Percentiles rank a stretch among this genome's conserved stretches.
phyloP scores from a whole-genome alignment of 139 green algal species.

The Coelastrella sp. region DNA sequence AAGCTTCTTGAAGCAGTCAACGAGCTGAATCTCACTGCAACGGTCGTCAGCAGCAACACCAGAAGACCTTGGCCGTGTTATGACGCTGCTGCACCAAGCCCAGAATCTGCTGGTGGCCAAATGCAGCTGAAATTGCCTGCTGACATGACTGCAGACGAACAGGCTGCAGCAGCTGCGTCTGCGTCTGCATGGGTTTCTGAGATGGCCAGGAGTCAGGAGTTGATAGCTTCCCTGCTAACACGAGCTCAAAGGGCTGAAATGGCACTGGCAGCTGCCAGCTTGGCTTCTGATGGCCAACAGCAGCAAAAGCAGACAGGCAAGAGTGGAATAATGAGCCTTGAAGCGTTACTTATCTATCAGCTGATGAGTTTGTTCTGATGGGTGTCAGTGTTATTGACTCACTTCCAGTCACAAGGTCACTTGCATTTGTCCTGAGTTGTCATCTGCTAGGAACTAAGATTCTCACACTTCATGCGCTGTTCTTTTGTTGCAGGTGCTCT shows the following conservation, averaged over 20 bases:
- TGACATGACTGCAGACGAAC: slow-evolving; percentile 35
- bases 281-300: neutral
- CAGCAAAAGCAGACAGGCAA: neutral
- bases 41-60: neutral
- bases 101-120: neutral
- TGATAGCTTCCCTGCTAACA: slow-evolving; percentile 33
- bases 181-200: slow-evolving; percentile 33
- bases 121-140: slow-evolving; percentile 17
- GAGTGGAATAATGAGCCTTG: neutral
- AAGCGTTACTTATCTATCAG: neutral
- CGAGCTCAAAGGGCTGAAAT: slow-evolving; percentile 56
- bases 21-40: neutral
- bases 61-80: slow-evolving; percentile 25
- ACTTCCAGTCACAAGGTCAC: no score
- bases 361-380: neutral
- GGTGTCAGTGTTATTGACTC: no score
- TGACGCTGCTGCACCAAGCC: neutral
- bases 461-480: neutral
- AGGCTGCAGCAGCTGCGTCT: neutral
- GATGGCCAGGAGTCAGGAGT: neutral
- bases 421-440: neutral
- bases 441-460: slow-evolving; percentile 8
- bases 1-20: slow-evolving; percentile 24
- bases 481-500: neutral
- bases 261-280: slow-evolving; percentile 7